Conservation (phyloP, 352 stramenopile genomes). For the Phytophthora kernoviae region DNA sequence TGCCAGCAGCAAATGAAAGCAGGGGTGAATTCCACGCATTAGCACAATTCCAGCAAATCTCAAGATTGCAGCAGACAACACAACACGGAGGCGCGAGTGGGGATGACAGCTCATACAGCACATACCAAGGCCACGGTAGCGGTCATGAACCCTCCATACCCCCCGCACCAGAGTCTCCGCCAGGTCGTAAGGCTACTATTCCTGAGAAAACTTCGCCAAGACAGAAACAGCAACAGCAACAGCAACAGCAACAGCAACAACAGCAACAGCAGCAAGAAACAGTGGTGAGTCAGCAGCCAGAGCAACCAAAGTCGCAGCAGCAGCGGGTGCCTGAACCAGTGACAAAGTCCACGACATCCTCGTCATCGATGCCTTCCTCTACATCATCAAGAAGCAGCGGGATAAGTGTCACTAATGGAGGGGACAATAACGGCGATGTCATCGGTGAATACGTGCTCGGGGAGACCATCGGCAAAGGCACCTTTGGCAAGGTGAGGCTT, state of each 20-base stretch:
- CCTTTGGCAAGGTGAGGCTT: constrained; percentile 93
- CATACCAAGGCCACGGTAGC: constrained; percentile 24
- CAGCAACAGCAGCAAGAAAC: constrained; percentile 18
- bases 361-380: constrained; percentile 1
- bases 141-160: constrained; percentile 30
- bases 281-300: constrained; percentile 2
- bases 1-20: neutral
- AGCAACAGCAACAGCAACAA: constrained; percentile 15
- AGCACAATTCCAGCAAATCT: constrained; percentile 6
- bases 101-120: constrained; percentile 30
- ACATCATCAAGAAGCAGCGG: constrained; percentile 3
- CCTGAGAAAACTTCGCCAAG: constrained; percentile 26
- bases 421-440: constrained; percentile 41
- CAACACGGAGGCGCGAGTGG: constrained; percentile 3
- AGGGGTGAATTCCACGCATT: neutral
- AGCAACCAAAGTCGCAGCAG: constrained; percentile 20
- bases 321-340: constrained; percentile 27
- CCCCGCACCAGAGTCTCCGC: constrained; percentile 16
- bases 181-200: constrained; percentile 16
- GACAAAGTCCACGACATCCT: constrained; percentile 1
- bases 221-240: constrained; percentile 28
- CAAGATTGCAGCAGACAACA: neutral
- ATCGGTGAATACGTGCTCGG: constrained; percentile 91
- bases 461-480: constrained; percentile 93
- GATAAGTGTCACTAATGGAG: constrained; percentile 1